Conservation (phyloP, 2,329 filamentous ascomycete species). For the Colletotrichum lentis region DNA sequence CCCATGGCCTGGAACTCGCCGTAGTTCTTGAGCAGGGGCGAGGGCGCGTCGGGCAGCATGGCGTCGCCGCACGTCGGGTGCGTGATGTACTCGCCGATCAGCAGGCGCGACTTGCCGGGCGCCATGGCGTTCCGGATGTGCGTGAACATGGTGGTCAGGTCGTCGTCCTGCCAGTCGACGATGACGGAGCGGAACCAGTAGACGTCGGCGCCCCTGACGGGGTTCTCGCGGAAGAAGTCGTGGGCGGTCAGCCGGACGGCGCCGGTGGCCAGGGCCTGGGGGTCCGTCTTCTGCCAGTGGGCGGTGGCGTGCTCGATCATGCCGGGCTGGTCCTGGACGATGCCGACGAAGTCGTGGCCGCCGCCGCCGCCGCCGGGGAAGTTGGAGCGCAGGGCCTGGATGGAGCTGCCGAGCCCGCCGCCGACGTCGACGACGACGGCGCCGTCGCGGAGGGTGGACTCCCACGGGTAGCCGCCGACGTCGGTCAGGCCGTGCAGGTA, state of each 20-base stretch:
- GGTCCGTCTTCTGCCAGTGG: constrained; percentile 28
- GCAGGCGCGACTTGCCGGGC: constrained; percentile 24
- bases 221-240: constrained; percentile 67
- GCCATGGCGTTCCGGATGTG: constrained; percentile 28
- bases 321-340: constrained; percentile 32
- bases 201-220: constrained; percentile 59
- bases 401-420: constrained; percentile 31
- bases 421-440: constrained; percentile 29
- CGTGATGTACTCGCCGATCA: constrained; percentile 32
- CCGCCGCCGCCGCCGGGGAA: constrained; percentile 2
- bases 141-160: constrained; percentile 27
- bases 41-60: constrained; percentile 20
- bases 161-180: constrained; percentile 31
- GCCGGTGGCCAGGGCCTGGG: constrained; percentile 17
- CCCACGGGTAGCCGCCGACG: constrained; percentile 30
- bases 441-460: constrained; percentile 15
- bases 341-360: constrained; percentile 20
- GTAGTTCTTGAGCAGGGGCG: constrained; percentile 27
- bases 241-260: constrained; percentile 56
- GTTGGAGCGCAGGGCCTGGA: constrained; percentile 20
- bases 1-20: constrained; percentile 25
- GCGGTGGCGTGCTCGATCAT: constrained; percentile 29
- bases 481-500: constrained; percentile 30
- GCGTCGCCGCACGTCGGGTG: constrained; percentile 31
- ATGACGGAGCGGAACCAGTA: constrained; percentile 35